Percentiles rank a stretch among this genome's conserved stretches.
These are phyloP conservation scores for Penicillium chermesinum DNA, from an alignment of 495 filamentous ascomycete species.

Conservation along the genomic window DNA sequence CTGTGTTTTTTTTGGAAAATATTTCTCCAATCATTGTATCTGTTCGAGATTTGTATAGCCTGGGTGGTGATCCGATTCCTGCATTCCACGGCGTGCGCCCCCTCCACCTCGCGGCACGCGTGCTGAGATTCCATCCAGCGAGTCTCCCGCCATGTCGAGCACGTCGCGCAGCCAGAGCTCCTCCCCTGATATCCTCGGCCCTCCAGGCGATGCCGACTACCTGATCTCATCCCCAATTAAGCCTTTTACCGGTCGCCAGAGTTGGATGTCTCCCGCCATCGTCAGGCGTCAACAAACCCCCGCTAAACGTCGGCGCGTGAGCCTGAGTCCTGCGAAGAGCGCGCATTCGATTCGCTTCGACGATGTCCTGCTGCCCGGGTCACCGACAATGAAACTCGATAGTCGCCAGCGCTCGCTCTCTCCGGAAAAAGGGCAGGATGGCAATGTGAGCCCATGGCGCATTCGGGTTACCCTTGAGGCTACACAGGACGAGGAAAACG, in stretches of 20 bases:
- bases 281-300: conserved; percentile 31
- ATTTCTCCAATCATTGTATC: background rate
- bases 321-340: conserved; percentile 35
- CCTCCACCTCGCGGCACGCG: conserved; percentile 24
- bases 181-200: conserved; percentile 44
- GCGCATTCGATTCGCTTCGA: conserved; percentile 43
- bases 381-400: conserved; percentile 34
- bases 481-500: conserved; percentile 43
- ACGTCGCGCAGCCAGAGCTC: conserved; percentile 38
- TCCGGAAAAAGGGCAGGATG: conserved; percentile 34
- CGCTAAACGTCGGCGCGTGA: conserved; percentile 33
- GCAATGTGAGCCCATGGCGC: conserved; percentile 50
- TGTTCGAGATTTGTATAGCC: background rate
- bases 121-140: conserved; percentile 20
- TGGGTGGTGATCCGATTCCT: background rate
- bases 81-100: conserved; percentile 23
- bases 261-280: conserved; percentile 39
- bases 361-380: conserved; percentile 42
- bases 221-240: conserved; percentile 42
- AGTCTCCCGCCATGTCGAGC: conserved; percentile 23
- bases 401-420: conserved; percentile 31
- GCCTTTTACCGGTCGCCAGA: conserved; percentile 39
- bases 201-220: conserved; percentile 42
- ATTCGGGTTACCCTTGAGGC: conserved; percentile 56
- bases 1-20: conserved; percentile 13